Evolutionary conservation across 2,329 filamentous ascomycete species (phyloP).

Genomic region (Colletotrichum cuscutae): DNA sequence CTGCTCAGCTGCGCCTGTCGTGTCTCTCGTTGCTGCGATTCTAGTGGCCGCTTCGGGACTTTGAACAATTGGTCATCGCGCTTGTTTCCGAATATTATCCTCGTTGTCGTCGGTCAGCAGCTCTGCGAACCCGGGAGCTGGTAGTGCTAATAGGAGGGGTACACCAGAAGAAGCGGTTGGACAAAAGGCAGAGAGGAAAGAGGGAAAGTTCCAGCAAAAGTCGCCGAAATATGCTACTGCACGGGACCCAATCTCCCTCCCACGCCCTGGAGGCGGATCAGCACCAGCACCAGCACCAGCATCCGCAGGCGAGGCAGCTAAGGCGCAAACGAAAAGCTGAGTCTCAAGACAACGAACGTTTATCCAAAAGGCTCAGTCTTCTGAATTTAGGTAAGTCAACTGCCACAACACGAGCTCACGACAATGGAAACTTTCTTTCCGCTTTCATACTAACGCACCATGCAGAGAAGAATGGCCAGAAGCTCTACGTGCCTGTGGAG

Average conservation of each 20-base stretch:
- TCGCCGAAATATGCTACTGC: constrained; percentile 45
- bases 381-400: constrained; percentile 78
- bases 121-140: constrained; percentile 8
- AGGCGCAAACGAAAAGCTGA: constrained; percentile 71
- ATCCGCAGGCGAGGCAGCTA: constrained; percentile 34
- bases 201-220: constrained; percentile 27
- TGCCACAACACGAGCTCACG: background rate
- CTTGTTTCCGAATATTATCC: background rate
- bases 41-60: constrained; percentile 14
- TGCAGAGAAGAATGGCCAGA: constrained; percentile 70
- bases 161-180: constrained; percentile 6
- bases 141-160: background rate
- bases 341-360: constrained; percentile 72
- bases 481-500: constrained; percentile 74
- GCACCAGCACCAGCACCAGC: constrained; percentile 37
- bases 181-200: background rate
- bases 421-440: constrained; percentile 9
- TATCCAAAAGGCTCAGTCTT: constrained; percentile 85
- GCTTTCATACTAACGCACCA: constrained; percentile 37
- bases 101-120: constrained; percentile 13
- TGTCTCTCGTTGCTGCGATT: constrained; percentile 22
- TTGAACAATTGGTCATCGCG: constrained; percentile 22
- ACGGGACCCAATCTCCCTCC: constrained; percentile 45
- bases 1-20: constrained; percentile 6
- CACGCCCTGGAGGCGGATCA: constrained; percentile 32